A percentile compares a stretch with the other conserved stretches of the same genome.
Conservation (phyloP, 371 early-diverging fungal species). For the Rhizopus delemar region DNA sequence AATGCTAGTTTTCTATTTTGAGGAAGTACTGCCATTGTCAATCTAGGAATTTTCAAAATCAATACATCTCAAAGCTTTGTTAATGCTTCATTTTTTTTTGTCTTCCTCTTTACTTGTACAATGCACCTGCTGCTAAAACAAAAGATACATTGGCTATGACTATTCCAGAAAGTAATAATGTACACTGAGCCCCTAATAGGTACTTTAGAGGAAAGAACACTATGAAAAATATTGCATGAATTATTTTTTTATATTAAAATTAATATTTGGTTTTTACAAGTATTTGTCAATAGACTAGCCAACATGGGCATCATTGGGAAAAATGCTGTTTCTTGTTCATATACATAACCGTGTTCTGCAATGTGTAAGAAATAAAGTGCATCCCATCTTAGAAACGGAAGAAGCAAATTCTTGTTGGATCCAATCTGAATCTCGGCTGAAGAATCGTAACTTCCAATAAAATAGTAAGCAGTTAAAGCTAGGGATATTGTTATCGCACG, state of each 20-base stretch:
- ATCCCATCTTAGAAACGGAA: constrained; percentile 87
- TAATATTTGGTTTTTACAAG: constrained; percentile 35
- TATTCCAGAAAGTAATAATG: constrained; percentile 65
- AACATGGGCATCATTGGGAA: constrained; percentile 82
- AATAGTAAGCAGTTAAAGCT: constrained; percentile 23
- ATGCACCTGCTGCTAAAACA: constrained; percentile 70
- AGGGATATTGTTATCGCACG: constrained; percentile 29
- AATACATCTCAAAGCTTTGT: neutral
- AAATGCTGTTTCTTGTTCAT: constrained; percentile 92
- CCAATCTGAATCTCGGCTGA: constrained; percentile 40
- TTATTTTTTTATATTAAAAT: neutral
- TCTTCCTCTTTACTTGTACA: constrained; percentile 61
- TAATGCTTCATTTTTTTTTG: neutral
- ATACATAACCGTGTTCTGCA: constrained; percentile 78
- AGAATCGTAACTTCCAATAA: constrained; percentile 44
- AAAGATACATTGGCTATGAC: constrained; percentile 75
- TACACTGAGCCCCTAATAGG: constrained; percentile 47
- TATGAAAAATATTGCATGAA: constrained; percentile 2
- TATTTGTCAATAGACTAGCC: constrained; percentile 51
- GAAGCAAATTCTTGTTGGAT: constrained; percentile 14
- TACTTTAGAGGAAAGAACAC: constrained; percentile 49
- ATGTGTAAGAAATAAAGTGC: constrained; percentile 87
- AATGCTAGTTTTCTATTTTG: constrained; percentile 57
- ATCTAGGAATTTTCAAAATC: constrained; percentile 18
- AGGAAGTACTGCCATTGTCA: constrained; percentile 53